These are phyloP conservation scores for Suhomyces tanzawaensis DNA, from an alignment of 805 yeast genomes.

Conservation along the genomic window DNA sequence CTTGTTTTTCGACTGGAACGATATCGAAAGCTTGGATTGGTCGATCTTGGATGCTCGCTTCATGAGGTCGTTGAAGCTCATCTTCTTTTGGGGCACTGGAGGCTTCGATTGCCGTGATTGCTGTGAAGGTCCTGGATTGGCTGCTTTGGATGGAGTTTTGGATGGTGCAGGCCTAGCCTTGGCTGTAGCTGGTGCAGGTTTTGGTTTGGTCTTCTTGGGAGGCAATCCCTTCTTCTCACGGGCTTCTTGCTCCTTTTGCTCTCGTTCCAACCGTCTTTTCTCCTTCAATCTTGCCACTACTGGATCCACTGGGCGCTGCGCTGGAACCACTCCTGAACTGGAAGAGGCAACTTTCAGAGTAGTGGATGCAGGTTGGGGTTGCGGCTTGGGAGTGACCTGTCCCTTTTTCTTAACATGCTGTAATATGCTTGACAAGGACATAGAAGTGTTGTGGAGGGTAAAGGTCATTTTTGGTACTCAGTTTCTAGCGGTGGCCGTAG, in stretches of 20 bases:
- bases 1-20: conserved; percentile 39
- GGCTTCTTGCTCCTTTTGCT: conserved; percentile 36
- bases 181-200: background rate
- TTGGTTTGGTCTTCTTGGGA: conserved; percentile 20
- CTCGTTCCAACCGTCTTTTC: conserved; percentile 56
- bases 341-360: background rate
- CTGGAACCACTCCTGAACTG: background rate
- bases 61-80: conserved; percentile 67
- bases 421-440: conserved; percentile 32
- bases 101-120: conserved; percentile 2
- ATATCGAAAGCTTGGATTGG: conserved; percentile 37
- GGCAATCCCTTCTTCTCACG: conserved; percentile 33
- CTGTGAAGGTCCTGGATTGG: conserved; percentile 5
- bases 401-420: conserved; percentile 33
- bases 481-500: no score
- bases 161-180: background rate
- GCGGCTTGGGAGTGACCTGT: conserved; percentile 12
- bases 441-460: no score
- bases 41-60: conserved; percentile 64
- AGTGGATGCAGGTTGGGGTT: background rate
- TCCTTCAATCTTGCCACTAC: conserved; percentile 70
- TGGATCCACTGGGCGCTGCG: conserved; percentile 51
- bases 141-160: background rate
- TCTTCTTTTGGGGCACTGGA: conserved; percentile 33
- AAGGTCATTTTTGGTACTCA: no score